phyloP scores from a whole-genome alignment of 2,329 filamentous ascomycete species.

The Aspergillus pseudoglaucus region DNA sequence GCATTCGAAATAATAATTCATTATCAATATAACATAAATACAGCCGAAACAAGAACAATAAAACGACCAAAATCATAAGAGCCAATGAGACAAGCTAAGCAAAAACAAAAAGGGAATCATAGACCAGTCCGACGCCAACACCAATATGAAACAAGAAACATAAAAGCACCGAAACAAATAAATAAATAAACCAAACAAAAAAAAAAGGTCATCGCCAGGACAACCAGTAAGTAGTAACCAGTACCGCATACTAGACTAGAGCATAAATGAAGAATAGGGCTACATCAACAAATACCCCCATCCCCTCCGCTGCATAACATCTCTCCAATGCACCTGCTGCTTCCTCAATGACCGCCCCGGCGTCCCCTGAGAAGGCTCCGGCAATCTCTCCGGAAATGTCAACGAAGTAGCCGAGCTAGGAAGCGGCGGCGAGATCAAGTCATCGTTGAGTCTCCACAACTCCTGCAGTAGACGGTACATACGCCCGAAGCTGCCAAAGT shows the following conservation, averaged over 20 bases:
- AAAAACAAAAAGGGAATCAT: neutral
- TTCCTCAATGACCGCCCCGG: constrained; percentile 15
- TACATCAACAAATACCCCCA: constrained; percentile 90
- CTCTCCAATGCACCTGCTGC: constrained; percentile 83
- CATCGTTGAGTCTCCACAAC: constrained; percentile 71
- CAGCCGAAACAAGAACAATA: neutral
- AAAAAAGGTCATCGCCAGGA: neutral
- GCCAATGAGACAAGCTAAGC: no score
- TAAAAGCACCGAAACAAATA: neutral
- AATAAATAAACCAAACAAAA: no score
- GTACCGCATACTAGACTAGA: neutral
- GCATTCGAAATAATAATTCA: no score
- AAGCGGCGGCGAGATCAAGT: constrained; percentile 26
- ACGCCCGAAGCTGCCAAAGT: constrained; percentile 77
- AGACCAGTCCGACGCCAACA: neutral
- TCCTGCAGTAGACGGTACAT: constrained; percentile 72
- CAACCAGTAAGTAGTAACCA: neutral
- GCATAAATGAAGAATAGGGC: neutral
- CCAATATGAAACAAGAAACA: neutral
- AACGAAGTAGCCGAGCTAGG: neutral
- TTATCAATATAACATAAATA: no score
- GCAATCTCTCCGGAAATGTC: neutral
- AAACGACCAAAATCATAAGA: neutral
- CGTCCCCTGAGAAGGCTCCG: constrained; percentile 2
- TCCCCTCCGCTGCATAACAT: constrained; percentile 81